Evolutionary conservation across 129 eudicot genomes (phyloP).

Genomic region (Rutidosis leptorrhynchoides): DNA sequence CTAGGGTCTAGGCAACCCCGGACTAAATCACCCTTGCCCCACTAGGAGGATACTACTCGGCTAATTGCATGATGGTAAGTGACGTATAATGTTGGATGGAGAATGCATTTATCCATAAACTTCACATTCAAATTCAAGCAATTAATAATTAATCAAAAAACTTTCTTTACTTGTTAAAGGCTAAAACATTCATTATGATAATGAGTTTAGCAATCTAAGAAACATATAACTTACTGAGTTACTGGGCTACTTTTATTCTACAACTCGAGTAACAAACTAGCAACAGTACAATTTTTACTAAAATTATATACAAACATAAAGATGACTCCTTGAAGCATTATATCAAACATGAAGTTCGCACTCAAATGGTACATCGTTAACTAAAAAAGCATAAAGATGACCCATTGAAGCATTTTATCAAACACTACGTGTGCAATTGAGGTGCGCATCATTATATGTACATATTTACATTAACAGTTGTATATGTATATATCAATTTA

Average conservation of each 20-base stretch:
- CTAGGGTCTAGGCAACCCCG: too few relatives aligned
- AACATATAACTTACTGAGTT: background rate
- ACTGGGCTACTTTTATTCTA: too few relatives aligned
- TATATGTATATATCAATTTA: background rate
- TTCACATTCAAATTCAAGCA: background rate
- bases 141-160: background rate
- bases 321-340: background rate
- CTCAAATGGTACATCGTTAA: background rate
- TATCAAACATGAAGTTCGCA: conserved; percentile 1
- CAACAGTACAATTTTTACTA: too few relatives aligned
- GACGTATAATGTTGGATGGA: background rate
- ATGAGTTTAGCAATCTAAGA: background rate
- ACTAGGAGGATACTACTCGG: too few relatives aligned
- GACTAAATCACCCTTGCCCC: too few relatives aligned
- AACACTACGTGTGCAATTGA: background rate
- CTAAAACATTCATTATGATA: background rate
- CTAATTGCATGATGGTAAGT: background rate
- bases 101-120: background rate
- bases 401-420: conserved; percentile 15
- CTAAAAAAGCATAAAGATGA: background rate
- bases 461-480: background rate
- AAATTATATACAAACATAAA: background rate
- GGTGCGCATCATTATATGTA: background rate
- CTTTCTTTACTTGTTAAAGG: background rate
- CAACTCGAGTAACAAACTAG: too few relatives aligned